Evolutionary conservation across 176 grass and related monocot species (phyloP), one percentile per base, ranked within the genome.

Genomic region (Aechmea fasciata): DNA sequence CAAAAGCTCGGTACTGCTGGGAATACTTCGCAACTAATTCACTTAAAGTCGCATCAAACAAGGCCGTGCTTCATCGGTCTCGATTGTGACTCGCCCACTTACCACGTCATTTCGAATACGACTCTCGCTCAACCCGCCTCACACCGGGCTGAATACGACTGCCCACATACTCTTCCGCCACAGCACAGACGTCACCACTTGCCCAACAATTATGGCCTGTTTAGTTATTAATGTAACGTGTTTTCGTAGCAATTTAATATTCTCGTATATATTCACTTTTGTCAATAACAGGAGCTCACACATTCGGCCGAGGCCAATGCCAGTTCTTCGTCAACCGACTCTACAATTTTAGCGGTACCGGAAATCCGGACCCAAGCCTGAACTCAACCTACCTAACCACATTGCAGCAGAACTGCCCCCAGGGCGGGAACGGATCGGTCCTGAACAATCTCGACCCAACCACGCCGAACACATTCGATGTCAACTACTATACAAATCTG

Each of bases 401-500:
- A 71, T 66, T 71, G 70, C 0, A 3, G 9, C 23, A 69, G 48
- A 51, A 47, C 74, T 69, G 13, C 13, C 26, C 65, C 0, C 81
- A 87, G 80, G 85, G 85, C 0, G 83, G 85, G 13, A 80, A 87
- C 68, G 85, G 80, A 13, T 83, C 85, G 1, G 85, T 87, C 73
- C 65, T 87, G 64, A 91, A 77, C 33, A 86, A 41, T 59, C 63
- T 90, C 65, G 78, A 87, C 73, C 29, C 80, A 12, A 23, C 57
- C 48, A 85, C 87, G 0, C 84, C 87, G 26, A 78, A 78, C 79
- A 70, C 81, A 19, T 96, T 96, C 75, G 91, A 96, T 74, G 86
- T 85, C 75, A 80, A 63, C 77, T 96, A 96, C 84, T 88, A 74
- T 77, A 76, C 10, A 75, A 96, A 96, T 79, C 81, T 96, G 11